Percentiles rank a stretch among this genome's conserved stretches.
Evolutionary conservation across 345 rosid species (phyloP).

Genomic region (Gossypium mustelinum): DNA sequence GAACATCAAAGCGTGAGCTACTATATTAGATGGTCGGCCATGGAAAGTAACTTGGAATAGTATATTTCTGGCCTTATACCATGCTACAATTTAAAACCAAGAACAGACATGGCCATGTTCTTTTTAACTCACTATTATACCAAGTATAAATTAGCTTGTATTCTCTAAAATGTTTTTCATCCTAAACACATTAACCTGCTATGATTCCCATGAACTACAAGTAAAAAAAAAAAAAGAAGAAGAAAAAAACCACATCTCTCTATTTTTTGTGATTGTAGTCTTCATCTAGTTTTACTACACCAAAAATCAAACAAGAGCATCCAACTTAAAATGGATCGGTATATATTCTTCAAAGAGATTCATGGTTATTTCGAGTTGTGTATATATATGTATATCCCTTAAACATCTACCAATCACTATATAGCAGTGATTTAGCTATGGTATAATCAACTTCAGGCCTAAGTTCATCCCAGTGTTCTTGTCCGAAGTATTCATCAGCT

Average conservation of each 20-base stretch:
- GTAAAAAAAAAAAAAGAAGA: no score
- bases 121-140: background rate
- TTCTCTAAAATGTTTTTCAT: background rate
- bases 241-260: background rate
- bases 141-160: background rate
- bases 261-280: background rate
- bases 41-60: background rate
- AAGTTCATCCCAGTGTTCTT: constrained; percentile 35
- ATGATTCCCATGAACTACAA: background rate
- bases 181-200: background rate
- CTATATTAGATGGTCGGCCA: background rate
- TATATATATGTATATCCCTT: background rate
- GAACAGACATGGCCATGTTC: background rate
- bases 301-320: background rate
- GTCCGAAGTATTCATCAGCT: constrained; percentile 12
- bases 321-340: background rate
- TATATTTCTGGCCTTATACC: background rate
- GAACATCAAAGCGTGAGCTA: background rate
- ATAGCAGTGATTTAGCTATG: background rate
- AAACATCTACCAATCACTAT: background rate
- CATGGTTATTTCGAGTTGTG: background rate
- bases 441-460: constrained; percentile 28
- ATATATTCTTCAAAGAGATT: background rate
- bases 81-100: background rate
- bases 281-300: background rate